Evolutionary conservation across 805 yeast species (phyloP), one percentile per base, ranked within the genome.

Genomic region (Monosporozyma siamensis): DNA sequence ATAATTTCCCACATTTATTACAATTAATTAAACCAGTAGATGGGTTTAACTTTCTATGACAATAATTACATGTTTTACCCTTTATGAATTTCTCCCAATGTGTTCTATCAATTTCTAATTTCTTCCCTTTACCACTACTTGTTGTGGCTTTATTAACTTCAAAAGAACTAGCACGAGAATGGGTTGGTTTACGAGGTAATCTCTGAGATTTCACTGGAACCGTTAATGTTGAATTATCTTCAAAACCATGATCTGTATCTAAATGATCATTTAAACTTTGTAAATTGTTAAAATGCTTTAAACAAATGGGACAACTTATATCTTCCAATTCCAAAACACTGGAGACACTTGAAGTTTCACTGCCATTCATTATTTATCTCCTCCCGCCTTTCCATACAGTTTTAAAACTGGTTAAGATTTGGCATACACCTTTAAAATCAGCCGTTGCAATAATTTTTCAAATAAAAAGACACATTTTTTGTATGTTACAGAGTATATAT

Each of bases 1-100:
- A 85, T 14, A 87, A 58, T 21, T 67, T 54, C 0, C 95, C 95
- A 63, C 95, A 88, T 49, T 73, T 74, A 20, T 90, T 64, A 60
- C 95, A 85, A 56, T 86, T 81, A 2, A 71, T 60, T 0, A 83
- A 22, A 14, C 51, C 54, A 11, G 38, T 43, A 7, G 34, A 34
- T 65, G 72, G 49, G 67, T 68, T 88, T 82, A 87, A 56, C 77
- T 86, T 14, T 61, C 50, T 37, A 74, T 65, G 0, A 78, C 70
- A 39, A 71, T 66, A 26, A 46, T 47, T 29, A 56, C 70, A 49
- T 52, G 64, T 6, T 50, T 54, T 27, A 23, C 32, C 49, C 20
- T 26, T 11, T 4, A 10, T 20, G 24, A 38, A 44, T 24, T 23
- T 39, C 37, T 39, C 51, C 47, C 61, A 65, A 43, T 78, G 87